Conservation (phyloP, 352 stramenopile genomes). For the Pythium rhizo-oryzae region DNA sequence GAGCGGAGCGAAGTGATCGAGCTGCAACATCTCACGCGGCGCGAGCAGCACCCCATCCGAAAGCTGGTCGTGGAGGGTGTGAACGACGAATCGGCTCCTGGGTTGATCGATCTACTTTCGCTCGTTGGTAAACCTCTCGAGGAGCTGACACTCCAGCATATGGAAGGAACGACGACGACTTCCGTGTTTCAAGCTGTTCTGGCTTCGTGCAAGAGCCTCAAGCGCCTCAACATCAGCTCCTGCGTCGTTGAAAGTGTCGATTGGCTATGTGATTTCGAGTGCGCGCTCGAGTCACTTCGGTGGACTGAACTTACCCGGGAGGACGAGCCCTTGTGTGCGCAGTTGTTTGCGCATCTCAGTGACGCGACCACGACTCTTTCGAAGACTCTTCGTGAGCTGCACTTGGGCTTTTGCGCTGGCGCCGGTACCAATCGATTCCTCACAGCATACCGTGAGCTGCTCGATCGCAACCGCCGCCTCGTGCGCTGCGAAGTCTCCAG, state of each 20-base stretch:
- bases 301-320: neutral
- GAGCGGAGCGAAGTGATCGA: conserved; percentile 14
- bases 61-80: conserved; percentile 1
- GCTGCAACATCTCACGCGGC: conserved; percentile 4
- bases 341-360: conserved; percentile 2
- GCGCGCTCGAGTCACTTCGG: conserved; percentile 8
- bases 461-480: conserved; percentile 12
- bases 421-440: neutral
- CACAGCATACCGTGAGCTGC: neutral
- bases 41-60: conserved; percentile 9
- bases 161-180: neutral
- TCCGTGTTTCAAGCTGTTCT: conserved; percentile 5
- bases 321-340: neutral
- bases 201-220: conserved; percentile 16
- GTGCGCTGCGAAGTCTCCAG: neutral
- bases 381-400: conserved; percentile 8
- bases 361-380: conserved; percentile 7
- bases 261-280: conserved; percentile 1
- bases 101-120: conserved; percentile 7
- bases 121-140: conserved; percentile 15
- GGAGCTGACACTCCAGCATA: neutral
- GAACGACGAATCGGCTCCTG: neutral
- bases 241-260: neutral
- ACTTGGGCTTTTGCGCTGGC: neutral
- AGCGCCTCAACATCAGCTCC: neutral